Percentiles rank a stretch among this genome's conserved stretches.
phyloP scores from a whole-genome alignment of 345 rosid genomes.

The Citrus reticulata region DNA sequence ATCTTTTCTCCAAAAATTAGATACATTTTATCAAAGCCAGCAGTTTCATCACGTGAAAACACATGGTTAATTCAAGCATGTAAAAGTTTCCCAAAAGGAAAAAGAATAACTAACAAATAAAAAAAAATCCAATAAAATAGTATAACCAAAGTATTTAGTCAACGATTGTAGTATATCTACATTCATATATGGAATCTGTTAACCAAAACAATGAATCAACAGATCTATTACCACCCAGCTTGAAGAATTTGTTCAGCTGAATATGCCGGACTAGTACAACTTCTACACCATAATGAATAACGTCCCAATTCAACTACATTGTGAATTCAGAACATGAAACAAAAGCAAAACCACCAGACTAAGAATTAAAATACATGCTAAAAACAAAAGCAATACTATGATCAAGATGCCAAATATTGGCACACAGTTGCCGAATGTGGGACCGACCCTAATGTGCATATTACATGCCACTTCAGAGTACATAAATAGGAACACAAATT shows the following conservation, averaged over 20 bases:
- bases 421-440: neutral
- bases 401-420: neutral
- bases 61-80: neutral
- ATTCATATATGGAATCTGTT: neutral
- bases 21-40: neutral
- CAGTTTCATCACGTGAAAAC: neutral
- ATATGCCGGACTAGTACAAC: neutral
- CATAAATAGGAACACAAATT: neutral
- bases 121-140: neutral
- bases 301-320: neutral
- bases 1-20: neutral
- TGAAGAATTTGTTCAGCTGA: neutral
- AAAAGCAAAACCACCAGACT: neutral
- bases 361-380: neutral
- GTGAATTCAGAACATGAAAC: neutral
- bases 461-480: neutral
- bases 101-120: neutral
- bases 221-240: neutral
- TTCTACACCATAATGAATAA: neutral
- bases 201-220: neutral
- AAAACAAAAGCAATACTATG: neutral
- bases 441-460: neutral
- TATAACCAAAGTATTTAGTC: neutral
- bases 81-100: neutral
- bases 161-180: neutral